Evolutionary conservation across 2,329 filamentous ascomycete species (phyloP).

Genomic region (Penicillium freii): DNA sequence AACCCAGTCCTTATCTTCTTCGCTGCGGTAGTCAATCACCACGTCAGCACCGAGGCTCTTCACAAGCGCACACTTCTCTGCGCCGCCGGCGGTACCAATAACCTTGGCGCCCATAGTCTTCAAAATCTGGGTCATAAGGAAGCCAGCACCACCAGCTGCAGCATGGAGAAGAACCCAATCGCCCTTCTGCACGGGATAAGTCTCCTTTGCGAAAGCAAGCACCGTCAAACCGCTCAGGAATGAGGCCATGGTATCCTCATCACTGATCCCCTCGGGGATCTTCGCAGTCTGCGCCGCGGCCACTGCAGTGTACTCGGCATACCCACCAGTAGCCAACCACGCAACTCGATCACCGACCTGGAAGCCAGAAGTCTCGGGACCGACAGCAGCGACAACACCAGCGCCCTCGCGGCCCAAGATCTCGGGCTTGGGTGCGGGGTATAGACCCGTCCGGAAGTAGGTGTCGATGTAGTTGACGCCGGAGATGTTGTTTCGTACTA

Average conservation of each 20-base stretch:
- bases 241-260: conserved; percentile 64
- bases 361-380: conserved; percentile 54
- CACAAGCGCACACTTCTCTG: conserved; percentile 70
- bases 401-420: conserved; percentile 77
- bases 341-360: conserved; percentile 68
- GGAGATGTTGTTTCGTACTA: conserved; percentile 76
- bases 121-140: conserved; percentile 73
- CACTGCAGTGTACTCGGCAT: conserved; percentile 60
- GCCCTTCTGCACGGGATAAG: conserved; percentile 66
- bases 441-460: conserved; percentile 85
- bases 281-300: conserved; percentile 56
- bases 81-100: conserved; percentile 74
- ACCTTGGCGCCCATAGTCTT: conserved; percentile 69
- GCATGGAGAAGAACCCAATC: conserved; percentile 85
- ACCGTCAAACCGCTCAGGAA: conserved; percentile 83
- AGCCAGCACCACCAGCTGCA: conserved; percentile 77
- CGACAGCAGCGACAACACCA: conserved; percentile 65
- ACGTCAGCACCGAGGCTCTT: conserved; percentile 66
- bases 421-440: conserved; percentile 68
- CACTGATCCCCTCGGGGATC: conserved; percentile 62
- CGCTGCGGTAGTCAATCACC: conserved; percentile 76
- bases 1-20: conserved; percentile 75
- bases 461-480: conserved; percentile 91
- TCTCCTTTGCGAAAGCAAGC: conserved; percentile 73
- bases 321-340: conserved; percentile 59